Base-by-base conservation (phyloP, 768 basidiomycete species). In the Amanita muscaria region DNA sequence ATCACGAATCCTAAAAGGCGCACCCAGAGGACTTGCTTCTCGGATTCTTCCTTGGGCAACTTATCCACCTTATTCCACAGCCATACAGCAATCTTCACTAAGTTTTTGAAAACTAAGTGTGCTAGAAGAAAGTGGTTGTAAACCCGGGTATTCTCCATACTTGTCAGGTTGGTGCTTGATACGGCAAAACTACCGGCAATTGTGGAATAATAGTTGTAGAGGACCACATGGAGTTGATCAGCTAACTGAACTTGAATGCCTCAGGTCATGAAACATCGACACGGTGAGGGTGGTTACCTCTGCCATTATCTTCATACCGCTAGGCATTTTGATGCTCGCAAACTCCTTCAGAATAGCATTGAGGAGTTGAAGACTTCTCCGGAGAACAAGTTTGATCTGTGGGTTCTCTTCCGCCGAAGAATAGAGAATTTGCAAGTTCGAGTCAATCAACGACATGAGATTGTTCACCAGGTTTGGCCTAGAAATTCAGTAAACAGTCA, bases 91-190 rank as follows among this genome's bases (percentile, higher is more conserved):
- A 87, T 71, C 54, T 81, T 88, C 10, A 71, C 63, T 34, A 92
- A 64, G 52, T 76, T 79, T 59, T 93, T 91, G 68, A 81, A 88
- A 3, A 79, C 63, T 14, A 90, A 61, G 56, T 90, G 81, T 2
- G 76, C 75, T 12, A 87, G 53, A 51, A 52, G 64, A 41, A 75
- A 62, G 49, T 76, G 68, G 33, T 68, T 64, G 30, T 59, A 56
- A 5, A 67, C 51, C 16, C 56, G 59, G 10, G 60, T 49, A 2
- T 65, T 64, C 25, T 60, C 66, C 30, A 87, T 57, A 41, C 69
- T 72, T 46, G 77, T 53, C 56, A 29, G 63, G 51, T 43, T 70
- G 64, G 55, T 64, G 56, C 55, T 66, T 56, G 50, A 59, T 51
- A 53, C 50, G 46, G 53, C 76, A 51, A 55, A 64, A 10, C 60